A percentile compares a stretch with the other conserved stretches of the same genome.
Evolutionary conservation across 2,329 filamentous ascomycete genomes (phyloP).

Genomic region (Cladorrhinum sp.): DNA sequence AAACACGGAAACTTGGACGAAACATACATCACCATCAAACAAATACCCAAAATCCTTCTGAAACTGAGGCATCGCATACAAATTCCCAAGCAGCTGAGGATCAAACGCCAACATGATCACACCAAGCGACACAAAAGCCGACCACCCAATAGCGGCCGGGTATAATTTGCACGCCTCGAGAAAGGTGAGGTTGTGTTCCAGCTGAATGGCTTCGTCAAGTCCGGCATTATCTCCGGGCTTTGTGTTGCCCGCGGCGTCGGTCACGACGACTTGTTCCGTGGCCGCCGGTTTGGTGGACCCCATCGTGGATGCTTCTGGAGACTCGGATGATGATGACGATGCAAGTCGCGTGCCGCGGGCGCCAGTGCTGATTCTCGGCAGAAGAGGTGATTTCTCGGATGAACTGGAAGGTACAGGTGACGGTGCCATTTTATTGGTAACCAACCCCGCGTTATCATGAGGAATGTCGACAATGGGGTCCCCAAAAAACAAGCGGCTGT

Average conservation of each 20-base stretch:
- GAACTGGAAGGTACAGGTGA: background rate
- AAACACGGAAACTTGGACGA: too few relatives aligned
- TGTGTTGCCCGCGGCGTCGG: background rate
- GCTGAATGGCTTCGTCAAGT: slow-evolving; percentile 37
- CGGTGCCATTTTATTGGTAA: background rate
- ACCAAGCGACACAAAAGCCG: slow-evolving; percentile 56
- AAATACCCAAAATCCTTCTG: slow-evolving; percentile 53
- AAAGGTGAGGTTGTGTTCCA: slow-evolving; percentile 40
- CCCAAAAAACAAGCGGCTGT: background rate
- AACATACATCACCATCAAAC: slow-evolving; percentile 36
- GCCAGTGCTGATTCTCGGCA: background rate
- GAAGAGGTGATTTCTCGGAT: background rate
- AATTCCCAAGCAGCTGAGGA: slow-evolving; percentile 60
- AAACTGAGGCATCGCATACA: slow-evolving; percentile 60
- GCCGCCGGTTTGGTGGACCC: background rate
- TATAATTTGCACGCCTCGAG: slow-evolving; percentile 41
- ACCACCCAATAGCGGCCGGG: slow-evolving; percentile 51
- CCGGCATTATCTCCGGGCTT: slow-evolving; percentile 1
- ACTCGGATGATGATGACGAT: background rate
- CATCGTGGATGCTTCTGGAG: background rate
- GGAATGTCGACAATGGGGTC: background rate
- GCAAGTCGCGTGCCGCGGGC: background rate
- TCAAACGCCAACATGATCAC: slow-evolving; percentile 64
- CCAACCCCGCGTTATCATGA: background rate
- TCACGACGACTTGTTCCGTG: background rate